Conservation (phyloP, 129 eudicot genomes). For the Dittrichia graveolens region DNA sequence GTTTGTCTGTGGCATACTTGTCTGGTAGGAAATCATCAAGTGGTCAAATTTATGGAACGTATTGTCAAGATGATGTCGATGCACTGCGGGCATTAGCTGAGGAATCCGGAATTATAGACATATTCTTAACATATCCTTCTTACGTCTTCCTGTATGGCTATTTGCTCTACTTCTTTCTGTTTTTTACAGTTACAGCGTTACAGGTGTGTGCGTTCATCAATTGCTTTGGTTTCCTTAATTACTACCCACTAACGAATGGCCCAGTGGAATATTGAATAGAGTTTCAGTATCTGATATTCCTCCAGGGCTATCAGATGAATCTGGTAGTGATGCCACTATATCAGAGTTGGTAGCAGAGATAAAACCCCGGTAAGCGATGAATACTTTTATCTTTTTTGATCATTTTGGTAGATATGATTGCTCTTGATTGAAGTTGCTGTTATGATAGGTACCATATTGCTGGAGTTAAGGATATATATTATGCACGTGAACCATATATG, state of each 20-base stretch:
- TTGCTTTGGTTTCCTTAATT: conserved; percentile 50
- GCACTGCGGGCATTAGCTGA: conserved; percentile 91
- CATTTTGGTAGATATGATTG: conserved; percentile 4
- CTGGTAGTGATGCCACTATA: conserved; percentile 62
- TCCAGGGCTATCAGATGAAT: conserved; percentile 59
- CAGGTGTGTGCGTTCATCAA: neutral
- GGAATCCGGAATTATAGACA: conserved; percentile 86
- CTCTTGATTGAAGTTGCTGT: conserved; percentile 22
- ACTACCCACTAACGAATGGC: conserved; percentile 90
- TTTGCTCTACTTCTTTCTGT: neutral
- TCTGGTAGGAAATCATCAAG: conserved; percentile 86
- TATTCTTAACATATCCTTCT: conserved; percentile 95
- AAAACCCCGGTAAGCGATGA: conserved; percentile 75
- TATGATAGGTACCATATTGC: conserved; percentile 83
- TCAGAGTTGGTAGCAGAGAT: conserved; percentile 90
- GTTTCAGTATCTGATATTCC: conserved; percentile 63
- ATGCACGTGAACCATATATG: conserved; percentile 85
- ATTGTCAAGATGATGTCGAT: conserved; percentile 92
- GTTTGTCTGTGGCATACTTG: conserved; percentile 88
- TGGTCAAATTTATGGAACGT: conserved; percentile 74
- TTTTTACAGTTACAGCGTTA: neutral
- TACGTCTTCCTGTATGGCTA: neutral
- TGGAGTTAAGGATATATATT: conserved; percentile 71
- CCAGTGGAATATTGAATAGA: conserved; percentile 70
- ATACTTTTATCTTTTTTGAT: conserved; percentile 10